Conservation (phyloP, 306 rosid species). For the Adenanthera pavonina region DNA sequence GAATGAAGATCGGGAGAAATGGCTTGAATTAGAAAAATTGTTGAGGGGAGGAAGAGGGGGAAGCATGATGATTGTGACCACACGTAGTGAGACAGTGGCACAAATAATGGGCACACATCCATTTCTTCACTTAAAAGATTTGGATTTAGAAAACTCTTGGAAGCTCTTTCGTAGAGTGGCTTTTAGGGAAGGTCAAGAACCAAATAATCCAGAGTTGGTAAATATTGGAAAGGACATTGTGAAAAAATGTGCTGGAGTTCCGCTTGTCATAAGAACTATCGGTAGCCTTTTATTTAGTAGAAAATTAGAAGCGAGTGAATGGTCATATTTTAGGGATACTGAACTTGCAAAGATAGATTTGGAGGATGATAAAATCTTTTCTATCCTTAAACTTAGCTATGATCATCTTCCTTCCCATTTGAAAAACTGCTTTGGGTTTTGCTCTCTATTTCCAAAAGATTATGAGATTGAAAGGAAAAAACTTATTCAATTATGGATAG, state of each 20-base stretch:
- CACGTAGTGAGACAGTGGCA: background rate
- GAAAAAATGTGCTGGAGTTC: conserved; percentile 27
- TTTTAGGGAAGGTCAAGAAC: background rate
- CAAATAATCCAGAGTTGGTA: background rate
- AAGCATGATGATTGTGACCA: conserved; percentile 28
- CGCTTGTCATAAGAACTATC: conserved; percentile 37
- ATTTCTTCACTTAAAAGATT: fast-evolving
- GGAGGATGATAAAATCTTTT: background rate
- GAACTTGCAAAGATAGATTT: background rate
- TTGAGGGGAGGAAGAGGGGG: conserved; percentile 4
- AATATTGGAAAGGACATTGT: conserved; percentile 4
- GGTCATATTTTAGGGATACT: conserved; percentile 24
- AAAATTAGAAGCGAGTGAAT: background rate
- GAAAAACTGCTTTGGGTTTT: conserved; percentile 38
- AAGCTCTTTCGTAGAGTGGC: background rate
- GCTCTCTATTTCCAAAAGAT: conserved; percentile 34
- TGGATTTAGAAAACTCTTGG: background rate
- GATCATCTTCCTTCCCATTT: conserved; percentile 22
- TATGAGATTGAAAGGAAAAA: background rate
- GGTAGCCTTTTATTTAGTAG: conserved; percentile 39
- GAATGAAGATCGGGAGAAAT: background rate
- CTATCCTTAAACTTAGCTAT: background rate
- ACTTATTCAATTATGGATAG: conserved; percentile 33
- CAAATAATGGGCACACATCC: fast-evolving
- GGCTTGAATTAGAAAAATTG: background rate